Conservation (phyloP, 1,139 yeast species). For the Schwanniomyces etchellsii region DNA sequence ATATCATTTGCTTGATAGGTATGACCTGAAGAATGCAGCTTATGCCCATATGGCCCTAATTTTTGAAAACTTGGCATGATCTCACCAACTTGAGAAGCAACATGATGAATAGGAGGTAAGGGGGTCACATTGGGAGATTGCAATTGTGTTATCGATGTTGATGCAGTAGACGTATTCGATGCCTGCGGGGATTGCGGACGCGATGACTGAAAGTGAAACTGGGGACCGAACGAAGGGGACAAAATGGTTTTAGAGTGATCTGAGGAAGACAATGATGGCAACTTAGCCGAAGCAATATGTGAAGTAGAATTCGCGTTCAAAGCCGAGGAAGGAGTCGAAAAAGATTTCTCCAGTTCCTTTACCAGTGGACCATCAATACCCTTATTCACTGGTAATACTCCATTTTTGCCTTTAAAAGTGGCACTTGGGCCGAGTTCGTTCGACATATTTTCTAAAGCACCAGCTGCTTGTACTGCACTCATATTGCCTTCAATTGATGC, state of each 20-base stretch:
- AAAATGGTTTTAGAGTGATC: slow-evolving; percentile 9
- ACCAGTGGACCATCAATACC: slow-evolving; percentile 3
- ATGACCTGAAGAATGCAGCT: neutral
- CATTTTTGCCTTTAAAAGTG: slow-evolving; percentile 16
- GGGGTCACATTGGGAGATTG: slow-evolving; percentile 19
- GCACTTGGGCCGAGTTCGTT: slow-evolving; percentile 45
- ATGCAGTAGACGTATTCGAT: slow-evolving; percentile 4
- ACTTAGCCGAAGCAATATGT: slow-evolving; percentile 18
- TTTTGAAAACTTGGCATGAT: slow-evolving; percentile 24
- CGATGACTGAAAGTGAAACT: slow-evolving; percentile 21
- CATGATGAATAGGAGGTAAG: slow-evolving; percentile 34
- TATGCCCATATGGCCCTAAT: neutral
- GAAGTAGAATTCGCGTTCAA: slow-evolving; percentile 16
- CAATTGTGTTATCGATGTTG: slow-evolving; percentile 11
- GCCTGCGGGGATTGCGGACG: slow-evolving; percentile 5
- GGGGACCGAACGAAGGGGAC: slow-evolving; percentile 44
- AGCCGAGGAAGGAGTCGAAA: slow-evolving; percentile 33
- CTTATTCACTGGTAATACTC: neutral
- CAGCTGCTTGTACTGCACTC: slow-evolving; percentile 44
- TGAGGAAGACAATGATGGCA: slow-evolving; percentile 26
- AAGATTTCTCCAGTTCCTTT: slow-evolving; percentile 16
- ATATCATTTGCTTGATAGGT: neutral
- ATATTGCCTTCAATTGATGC: slow-evolving; percentile 8
- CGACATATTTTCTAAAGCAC: slow-evolving; percentile 55
- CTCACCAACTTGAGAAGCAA: slow-evolving; percentile 12